Conservation (phyloP, 345 rosid species). For the Leavenworthia alabamica region DNA sequence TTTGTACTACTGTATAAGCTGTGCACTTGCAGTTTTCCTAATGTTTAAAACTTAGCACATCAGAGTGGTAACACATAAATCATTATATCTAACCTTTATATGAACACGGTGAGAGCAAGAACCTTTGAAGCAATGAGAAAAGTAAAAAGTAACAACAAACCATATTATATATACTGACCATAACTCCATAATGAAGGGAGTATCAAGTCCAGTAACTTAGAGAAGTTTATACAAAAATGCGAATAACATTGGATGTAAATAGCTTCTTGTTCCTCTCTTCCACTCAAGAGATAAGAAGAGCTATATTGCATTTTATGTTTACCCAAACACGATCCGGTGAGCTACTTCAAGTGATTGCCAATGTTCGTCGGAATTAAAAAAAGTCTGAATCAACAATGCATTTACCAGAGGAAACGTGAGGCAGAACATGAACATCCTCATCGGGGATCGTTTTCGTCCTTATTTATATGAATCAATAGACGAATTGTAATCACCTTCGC, state of each 20-base stretch:
- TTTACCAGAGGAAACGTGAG: slow-evolving; percentile 50
- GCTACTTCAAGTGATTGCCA: slow-evolving; percentile 94
- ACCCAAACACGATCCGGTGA: slow-evolving; percentile 64
- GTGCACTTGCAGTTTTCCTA: too few species aligned
- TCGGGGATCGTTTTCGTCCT: slow-evolving; percentile 19
- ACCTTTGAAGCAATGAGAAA: background rate
- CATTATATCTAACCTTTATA: background rate
- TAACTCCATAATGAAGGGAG: slow-evolving; percentile 55
- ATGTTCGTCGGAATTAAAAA: slow-evolving; percentile 91
- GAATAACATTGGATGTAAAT: slow-evolving; percentile 84
- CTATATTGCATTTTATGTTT: background rate
- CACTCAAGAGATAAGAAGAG: slow-evolving; percentile 36
- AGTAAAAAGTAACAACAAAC: background rate
- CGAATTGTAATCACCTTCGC: too few species aligned
- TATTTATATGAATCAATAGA: background rate
- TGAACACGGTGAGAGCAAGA: background rate
- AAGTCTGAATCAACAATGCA: slow-evolving; percentile 67
- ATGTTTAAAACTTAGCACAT: too few species aligned
- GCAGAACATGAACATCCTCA: slow-evolving; percentile 43
- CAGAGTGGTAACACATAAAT: background rate
- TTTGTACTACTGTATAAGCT: too few species aligned
- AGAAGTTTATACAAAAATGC: slow-evolving; percentile 61
- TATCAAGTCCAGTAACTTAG: slow-evolving; percentile 57
- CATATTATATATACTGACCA: slow-evolving; percentile 40
- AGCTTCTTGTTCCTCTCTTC: slow-evolving; percentile 82